Percentiles rank a stretch among this genome's conserved stretches.
phyloP scores from a whole-genome alignment of 106 monocot species.

The Amphibolis antarctica region DNA sequence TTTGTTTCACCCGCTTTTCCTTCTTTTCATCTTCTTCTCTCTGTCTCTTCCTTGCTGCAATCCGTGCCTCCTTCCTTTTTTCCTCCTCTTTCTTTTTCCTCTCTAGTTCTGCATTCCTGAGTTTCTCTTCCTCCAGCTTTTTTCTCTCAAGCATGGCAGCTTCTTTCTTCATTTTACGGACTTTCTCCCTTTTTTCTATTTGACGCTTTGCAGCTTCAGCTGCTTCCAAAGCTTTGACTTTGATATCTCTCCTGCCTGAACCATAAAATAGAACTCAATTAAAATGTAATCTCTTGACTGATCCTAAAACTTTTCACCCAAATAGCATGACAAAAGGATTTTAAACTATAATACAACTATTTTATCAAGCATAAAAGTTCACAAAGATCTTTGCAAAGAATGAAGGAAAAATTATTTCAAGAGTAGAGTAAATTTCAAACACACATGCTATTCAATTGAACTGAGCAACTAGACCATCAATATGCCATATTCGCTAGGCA shows the following conservation, averaged over 20 bases:
- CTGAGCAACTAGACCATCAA: no score
- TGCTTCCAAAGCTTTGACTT: constrained; percentile 81
- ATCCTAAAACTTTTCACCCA: no score
- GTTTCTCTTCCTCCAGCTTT: constrained; percentile 57
- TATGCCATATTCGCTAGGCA: no score
- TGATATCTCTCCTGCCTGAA: constrained; percentile 75
- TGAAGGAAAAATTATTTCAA: no score
- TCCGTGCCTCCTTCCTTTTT: constrained; percentile 46
- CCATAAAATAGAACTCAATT: not conserved
- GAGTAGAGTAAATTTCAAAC: no score
- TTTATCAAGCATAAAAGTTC: no score
- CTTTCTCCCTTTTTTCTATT: constrained; percentile 62
- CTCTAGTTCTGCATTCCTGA: constrained; percentile 37
- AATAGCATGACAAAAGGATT: no score
- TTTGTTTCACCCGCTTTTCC: constrained; percentile 47
- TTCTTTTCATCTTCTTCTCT: constrained; percentile 75
- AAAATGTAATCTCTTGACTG: no score
- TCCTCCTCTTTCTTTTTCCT: constrained; percentile 62
- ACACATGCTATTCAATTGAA: no score
- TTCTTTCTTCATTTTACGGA: constrained; percentile 69
- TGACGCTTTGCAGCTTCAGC: constrained; percentile 77
- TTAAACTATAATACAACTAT: no score
- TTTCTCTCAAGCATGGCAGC: constrained; percentile 51
- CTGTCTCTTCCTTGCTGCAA: constrained; percentile 75
- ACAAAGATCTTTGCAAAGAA: no score